Percentiles rank a stretch among this genome's conserved stretches.
phyloP scores from a whole-genome alignment of 2,329 filamentous ascomycete species.

The Colletotrichum sp. region DNA sequence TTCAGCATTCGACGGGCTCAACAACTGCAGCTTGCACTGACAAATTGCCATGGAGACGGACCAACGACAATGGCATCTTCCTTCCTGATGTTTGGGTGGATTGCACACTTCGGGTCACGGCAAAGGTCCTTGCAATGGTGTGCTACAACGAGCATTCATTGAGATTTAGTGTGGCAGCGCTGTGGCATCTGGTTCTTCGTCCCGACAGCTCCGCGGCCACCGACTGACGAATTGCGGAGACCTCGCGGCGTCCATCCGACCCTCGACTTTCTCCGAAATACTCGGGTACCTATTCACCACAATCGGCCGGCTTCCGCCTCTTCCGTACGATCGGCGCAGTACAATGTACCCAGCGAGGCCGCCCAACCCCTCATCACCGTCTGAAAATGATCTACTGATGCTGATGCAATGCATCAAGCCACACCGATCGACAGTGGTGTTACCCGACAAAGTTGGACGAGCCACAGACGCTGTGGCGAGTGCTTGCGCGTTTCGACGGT shows the following conservation, averaged over 20 bases:
- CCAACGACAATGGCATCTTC: not conserved
- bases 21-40: not conserved
- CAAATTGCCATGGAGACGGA: not conserved
- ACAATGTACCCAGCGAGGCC: constrained; percentile 5
- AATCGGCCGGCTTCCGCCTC: not conserved
- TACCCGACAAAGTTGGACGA: not conserved
- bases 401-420: constrained; percentile 5
- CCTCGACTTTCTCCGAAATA: not conserved
- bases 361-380: not conserved
- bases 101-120: not conserved
- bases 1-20: not conserved
- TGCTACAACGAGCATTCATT: not conserved
- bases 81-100: not conserved
- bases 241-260: not conserved
- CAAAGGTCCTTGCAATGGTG: not conserved
- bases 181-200: not conserved
- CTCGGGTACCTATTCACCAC: not conserved
- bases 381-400: not conserved
- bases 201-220: not conserved
- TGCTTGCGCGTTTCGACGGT: constrained; percentile 15
- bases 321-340: constrained; percentile 1
- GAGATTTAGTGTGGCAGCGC: not conserved
- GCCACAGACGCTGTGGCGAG: constrained; percentile 18
- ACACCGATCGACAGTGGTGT: constrained; percentile 3
- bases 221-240: not conserved